Conservation (phyloP, 179 eudicot species). For the Silene coronaria region DNA sequence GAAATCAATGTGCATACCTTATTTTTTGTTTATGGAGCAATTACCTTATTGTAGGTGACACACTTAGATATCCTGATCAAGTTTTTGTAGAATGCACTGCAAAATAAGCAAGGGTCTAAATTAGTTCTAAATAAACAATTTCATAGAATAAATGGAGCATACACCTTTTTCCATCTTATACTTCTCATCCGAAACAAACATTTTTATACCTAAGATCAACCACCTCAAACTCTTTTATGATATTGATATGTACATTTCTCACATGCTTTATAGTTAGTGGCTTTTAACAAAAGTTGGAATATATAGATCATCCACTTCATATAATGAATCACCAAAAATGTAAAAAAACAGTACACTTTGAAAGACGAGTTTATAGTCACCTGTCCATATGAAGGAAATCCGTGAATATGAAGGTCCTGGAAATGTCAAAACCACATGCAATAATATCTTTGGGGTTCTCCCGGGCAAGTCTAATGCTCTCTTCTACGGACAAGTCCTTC, state of each 20-base stretch:
- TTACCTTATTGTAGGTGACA: slow-evolving; percentile 84
- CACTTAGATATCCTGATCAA: slow-evolving; percentile 83
- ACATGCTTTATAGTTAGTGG: not conserved
- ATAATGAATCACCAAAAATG: not conserved
- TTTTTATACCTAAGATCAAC: slow-evolving; percentile 4
- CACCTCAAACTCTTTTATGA: not conserved
- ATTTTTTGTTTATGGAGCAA: not conserved
- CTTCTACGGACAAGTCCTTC: slow-evolving; percentile 89
- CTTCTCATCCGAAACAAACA: not conserved
- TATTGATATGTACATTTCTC: not conserved
- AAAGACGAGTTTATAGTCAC: slow-evolving; percentile 36
- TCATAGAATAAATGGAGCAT: not conserved
- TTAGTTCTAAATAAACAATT: not conserved
- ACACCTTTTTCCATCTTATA: not conserved
- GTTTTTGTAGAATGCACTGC: slow-evolving; percentile 78
- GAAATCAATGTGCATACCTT: not conserved
- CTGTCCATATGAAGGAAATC: slow-evolving; percentile 92
- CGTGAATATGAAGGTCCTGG: slow-evolving; percentile 81
- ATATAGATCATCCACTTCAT: not conserved
- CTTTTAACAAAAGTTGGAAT: not conserved
- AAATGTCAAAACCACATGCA: slow-evolving; percentile 92
- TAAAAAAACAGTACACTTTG: not conserved
- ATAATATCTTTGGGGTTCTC: slow-evolving; percentile 97
- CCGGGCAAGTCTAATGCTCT: slow-evolving; percentile 88
- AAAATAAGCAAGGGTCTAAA: slow-evolving; percentile 12